Base-by-base conservation (phyloP, 441 rosid genomes). In the Bruguiera hainesii region DNA sequence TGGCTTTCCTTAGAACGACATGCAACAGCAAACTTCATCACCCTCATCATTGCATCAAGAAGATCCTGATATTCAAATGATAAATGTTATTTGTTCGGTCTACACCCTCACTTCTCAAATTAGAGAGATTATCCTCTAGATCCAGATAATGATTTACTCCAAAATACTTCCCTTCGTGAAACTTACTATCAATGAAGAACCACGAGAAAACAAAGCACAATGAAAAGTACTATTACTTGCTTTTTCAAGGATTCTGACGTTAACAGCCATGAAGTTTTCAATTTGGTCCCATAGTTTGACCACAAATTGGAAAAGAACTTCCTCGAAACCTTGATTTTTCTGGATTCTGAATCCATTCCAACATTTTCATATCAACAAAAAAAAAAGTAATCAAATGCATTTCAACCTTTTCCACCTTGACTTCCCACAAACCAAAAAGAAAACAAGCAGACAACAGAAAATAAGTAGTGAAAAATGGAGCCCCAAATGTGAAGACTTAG, bases 11-110 rank as follows among this genome's bases (percentile, higher is more conserved):
- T 82, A 18, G 82, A 83, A 78, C 86, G 86, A 79, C 68, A 76
- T 42, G 87, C 93, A 66, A 90, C 93, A 69, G 83, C 79, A 70
- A 85, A 82, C 82, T 84, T 79, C 87, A 87, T 79, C 66, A 83
- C 78, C 77, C 68, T 78, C 85, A 78, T 87, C 55, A 83, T 84
- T 76, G 81, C 91, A 66, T 86, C 89, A 70, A 87, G 78, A 82
- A 89, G 80, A 56, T 80, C 88, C 99, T 95, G 76, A 48, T 42
- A 58, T 61, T 51, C 68, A 72, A 64, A 57, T 61, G 70, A 49
- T 1, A 66, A 19, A 53, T 26, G 63, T 70, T 73, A 69, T 37
- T 55, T 10, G 4, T 0, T 39, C 3, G 0, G 16, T 11, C 16
- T 3, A 39, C 48, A 0, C 15, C 48, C 61, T 33, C 60, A 23